phyloP scores from a whole-genome alignment of 2,329 filamentous ascomycete species.

The Penicillium verrucosum region DNA sequence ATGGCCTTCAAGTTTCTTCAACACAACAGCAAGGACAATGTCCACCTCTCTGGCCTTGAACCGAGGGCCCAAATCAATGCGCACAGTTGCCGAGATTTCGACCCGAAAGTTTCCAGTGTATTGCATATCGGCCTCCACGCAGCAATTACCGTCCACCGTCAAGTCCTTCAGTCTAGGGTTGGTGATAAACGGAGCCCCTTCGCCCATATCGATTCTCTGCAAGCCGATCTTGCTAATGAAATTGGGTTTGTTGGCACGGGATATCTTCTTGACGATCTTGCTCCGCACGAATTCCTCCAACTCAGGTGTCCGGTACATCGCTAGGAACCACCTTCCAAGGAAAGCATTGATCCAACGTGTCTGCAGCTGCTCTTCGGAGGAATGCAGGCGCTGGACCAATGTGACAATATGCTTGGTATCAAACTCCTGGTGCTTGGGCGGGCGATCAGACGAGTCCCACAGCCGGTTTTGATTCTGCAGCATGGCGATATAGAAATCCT shows the following conservation, averaged over 20 bases:
- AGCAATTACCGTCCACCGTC: constrained; percentile 85
- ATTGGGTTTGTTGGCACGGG: constrained; percentile 83
- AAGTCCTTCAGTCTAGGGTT: constrained; percentile 85
- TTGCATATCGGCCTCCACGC: constrained; percentile 79
- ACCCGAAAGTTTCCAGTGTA: constrained; percentile 88
- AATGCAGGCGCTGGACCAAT: constrained; percentile 85
- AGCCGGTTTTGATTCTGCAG: constrained; percentile 77
- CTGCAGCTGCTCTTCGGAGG: constrained; percentile 84
- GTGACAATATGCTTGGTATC: constrained; percentile 83
- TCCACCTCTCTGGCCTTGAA: constrained; percentile 91
- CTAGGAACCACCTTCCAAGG: constrained; percentile 82
- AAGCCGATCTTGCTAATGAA: constrained; percentile 85
- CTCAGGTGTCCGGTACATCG: constrained; percentile 78
- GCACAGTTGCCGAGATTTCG: constrained; percentile 87
- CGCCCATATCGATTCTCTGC: constrained; percentile 78
- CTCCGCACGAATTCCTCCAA: constrained; percentile 73
- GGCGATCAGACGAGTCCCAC: constrained; percentile 53
- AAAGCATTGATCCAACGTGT: constrained; percentile 93
- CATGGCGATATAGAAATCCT: constrained; percentile 96
- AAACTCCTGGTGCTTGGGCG: constrained; percentile 71
- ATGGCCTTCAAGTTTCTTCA: constrained; percentile 84
- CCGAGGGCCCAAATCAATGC: constrained; percentile 81
- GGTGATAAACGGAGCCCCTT: constrained; percentile 81
- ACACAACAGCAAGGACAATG: constrained; percentile 76
- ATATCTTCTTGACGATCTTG: constrained; percentile 95